Evolutionary conservation across 129 eudicot species (phyloP), one percentile per base, ranked within the genome.

Genomic region (Helichrysum umbraculigerum): DNA sequence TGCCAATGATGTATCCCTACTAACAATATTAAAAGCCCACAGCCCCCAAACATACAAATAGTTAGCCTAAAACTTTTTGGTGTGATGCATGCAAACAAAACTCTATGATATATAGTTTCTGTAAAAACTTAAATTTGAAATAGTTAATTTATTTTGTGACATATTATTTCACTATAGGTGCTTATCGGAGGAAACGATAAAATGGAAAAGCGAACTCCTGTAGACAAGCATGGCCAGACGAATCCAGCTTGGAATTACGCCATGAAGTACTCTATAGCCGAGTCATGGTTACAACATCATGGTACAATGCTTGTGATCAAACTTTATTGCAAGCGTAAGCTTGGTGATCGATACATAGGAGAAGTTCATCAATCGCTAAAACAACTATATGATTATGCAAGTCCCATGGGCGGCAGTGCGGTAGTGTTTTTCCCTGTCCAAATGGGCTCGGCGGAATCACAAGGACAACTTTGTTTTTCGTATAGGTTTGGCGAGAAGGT

Each of bases 401-500:
- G 14, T 9, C 56, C 79, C 0, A 33, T 14, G 14, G 89, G 94
- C 11, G 94, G 94, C 0, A 79, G 85, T 39, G 90, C 85, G 0
- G 44, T 86, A 2, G 63, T 81, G 37, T 58, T 17, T 54, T 86
- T 76, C 34, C 88, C 93, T 0, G 85, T 88, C 16, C 90, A 83
- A 47, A 79, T 54, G 68, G 93, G 93, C 4, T 78, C 80, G 29
- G 90, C 72, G 0, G 75, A 84, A 33, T 88, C 90, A 20, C 85
- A 88, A 60, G 93, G 93, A 14, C 30, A 42, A 7, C 56, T 88
- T 77, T 86, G 81, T 28, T 86, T 88, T 44, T 84, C 90, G 9
- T 88, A 79, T 42, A 86, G 77, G 76, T 88, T 88, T 62, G 86
- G 94, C 15, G 86, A 86, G 30, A 86, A 71, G 37, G 82, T 86